Base-by-base conservation (phyloP, 441 rosid species). In the Hura crepitans region DNA sequence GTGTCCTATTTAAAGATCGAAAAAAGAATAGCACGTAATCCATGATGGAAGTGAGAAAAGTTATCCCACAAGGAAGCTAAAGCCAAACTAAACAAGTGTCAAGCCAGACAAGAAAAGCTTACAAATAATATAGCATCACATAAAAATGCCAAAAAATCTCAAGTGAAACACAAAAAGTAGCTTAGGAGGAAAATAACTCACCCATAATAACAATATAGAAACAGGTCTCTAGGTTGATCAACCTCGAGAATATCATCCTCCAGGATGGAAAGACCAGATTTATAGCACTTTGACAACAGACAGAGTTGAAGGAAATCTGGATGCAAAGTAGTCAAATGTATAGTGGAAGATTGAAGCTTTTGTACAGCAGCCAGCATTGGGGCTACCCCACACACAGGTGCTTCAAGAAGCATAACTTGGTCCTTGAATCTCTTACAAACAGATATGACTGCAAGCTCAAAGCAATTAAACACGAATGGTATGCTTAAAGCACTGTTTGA, bases 131-230 rank as follows among this genome's bases (percentile, higher is more conserved):
- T 50, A 68, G 61, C 59, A 56, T 33, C 60, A 8, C 23, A 66
- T 67, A 33, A 20, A 49, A 62, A 78, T 68, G 46, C 13, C 35
- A 45, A 64, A 68, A 18, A 37, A 27, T 27, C 54, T 28, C 58
- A 37, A 27, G 35, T 23, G 46, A 51, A 39, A 39, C 51, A 63
- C 17, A 28, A 63, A 58, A 17, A 66, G 71, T 30, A 15, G 28
- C 23, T 8, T 60, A 58, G 62, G 43, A 71, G 75, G 62, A 62
- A 74, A 75, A 66, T 67, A 77, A 79, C 92, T 73, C 46, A 95
- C 99, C 98, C 98, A 68, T 95, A 95, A 74, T 92, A 95, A 73
- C 93, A 87, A 75, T 89, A 95, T 69, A 90, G 96, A 77, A 81
- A 92, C 81, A 90, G 79, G 78, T 92, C 98, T 72, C 86, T 92